phyloP scores from a whole-genome alignment of 139 green algal species.

The Trebouxia sp. region DNA sequence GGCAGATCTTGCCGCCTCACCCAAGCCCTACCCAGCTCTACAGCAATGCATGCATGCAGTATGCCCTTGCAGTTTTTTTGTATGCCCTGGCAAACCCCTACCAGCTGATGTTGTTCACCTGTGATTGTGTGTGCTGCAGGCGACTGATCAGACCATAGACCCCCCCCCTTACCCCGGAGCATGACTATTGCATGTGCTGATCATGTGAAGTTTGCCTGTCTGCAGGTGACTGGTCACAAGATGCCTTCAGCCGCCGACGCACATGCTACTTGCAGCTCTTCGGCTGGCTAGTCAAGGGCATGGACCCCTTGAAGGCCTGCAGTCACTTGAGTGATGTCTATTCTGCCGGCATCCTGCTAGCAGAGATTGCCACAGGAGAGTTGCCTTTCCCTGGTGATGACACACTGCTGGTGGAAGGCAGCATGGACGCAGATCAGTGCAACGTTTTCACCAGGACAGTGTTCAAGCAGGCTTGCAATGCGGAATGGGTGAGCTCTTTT shows the following conservation, averaged over 20 bases:
- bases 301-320: neutral
- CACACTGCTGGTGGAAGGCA: neutral
- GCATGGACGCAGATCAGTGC: neutral
- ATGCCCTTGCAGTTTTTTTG: too few species aligned
- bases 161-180: too few species aligned
- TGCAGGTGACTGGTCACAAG: neutral
- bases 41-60: too few species aligned
- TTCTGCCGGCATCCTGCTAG: neutral
- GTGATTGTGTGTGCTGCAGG: too few species aligned
- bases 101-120: too few species aligned
- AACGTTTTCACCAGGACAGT: neutral
- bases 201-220: neutral
- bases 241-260: neutral
- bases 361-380: neutral
- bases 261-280: neutral
- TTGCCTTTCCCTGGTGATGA: neutral
- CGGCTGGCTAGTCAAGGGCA: neutral
- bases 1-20: too few species aligned
- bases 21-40: too few species aligned
- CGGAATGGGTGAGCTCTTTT: too few species aligned
- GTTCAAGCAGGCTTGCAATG: too few species aligned
- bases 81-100: too few species aligned
- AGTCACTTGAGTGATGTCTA: neutral
- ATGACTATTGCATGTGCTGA: neutral
- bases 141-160: too few species aligned